These are phyloP conservation scores for Rhynchosporium graminicola DNA, from an alignment of 2,329 filamentous ascomycete genomes.

Conservation along the genomic window DNA sequence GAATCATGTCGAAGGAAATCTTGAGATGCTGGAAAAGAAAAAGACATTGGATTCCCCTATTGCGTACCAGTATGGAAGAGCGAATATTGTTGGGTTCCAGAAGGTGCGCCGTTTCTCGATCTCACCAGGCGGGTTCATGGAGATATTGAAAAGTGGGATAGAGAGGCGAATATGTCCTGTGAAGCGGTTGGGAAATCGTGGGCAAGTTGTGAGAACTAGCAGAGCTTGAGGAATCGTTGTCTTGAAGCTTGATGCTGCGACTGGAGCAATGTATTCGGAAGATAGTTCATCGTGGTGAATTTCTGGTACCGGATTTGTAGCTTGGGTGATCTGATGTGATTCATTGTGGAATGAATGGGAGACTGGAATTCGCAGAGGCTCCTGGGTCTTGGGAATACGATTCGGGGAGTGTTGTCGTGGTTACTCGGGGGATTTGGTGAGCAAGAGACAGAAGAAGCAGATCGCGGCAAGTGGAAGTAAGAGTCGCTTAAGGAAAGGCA, in stretches of 20 bases:
- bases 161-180: conserved; percentile 42
- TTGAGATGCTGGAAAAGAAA: too few species aligned
- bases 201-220: conserved; percentile 25
- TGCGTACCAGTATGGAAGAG: conserved; percentile 39
- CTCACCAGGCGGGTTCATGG: conserved; percentile 34
- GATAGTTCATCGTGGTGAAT: not conserved
- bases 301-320: not conserved
- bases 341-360: conserved; percentile 18
- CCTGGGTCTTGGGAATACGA: not conserved
- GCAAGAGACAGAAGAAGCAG: conserved; percentile 19
- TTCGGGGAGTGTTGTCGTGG: not conserved
- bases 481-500: conserved; percentile 21
- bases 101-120: conserved; percentile 38
- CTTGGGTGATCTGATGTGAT: conserved; percentile 2
- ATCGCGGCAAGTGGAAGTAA: conserved; percentile 27
- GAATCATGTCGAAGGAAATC: too few species aligned
- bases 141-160: conserved; percentile 42
- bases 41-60: too few species aligned
- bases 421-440: not conserved
- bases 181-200: conserved; percentile 36
- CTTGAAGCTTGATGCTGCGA: not conserved
- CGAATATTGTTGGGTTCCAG: conserved; percentile 45
- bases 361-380: conserved; percentile 18
- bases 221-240: conserved; percentile 21
- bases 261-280: not conserved